Percentiles rank a stretch among this genome's conserved stretches.
Conservation (phyloP, 768 basidiomycete genomes). For the Mycena rosella region DNA sequence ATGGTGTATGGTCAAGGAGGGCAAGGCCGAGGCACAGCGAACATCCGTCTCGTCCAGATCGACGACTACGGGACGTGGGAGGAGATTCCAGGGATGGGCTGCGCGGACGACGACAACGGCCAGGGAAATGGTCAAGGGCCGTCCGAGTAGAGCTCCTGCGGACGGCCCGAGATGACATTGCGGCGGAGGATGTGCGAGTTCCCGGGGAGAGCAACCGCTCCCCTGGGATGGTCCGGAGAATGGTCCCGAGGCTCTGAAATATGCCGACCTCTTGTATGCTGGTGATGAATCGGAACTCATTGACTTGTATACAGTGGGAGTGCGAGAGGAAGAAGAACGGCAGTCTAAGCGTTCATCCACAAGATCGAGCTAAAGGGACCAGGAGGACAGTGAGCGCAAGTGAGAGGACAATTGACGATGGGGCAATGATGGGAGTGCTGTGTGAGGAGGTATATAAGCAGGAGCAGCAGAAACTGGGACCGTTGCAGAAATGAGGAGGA, state of each 20-base stretch:
- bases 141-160: constrained; percentile 4
- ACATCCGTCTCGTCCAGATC: background rate
- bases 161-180: constrained; percentile 16
- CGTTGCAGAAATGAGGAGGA: background rate
- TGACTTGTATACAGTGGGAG: constrained; percentile 19
- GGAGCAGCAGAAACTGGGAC: background rate
- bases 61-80: background rate
- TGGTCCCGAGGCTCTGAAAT: background rate
- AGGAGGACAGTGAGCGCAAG: constrained; percentile 26
- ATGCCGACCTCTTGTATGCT: constrained; percentile 12
- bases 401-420: constrained; percentile 31
- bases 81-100: too few species aligned
- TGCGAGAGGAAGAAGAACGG: background rate
- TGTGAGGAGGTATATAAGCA: constrained; percentile 10
- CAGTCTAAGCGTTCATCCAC: constrained; percentile 13
- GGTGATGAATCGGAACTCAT: constrained; percentile 5
- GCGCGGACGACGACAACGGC: too few species aligned
- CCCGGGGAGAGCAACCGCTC: constrained; percentile 5
- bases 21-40: too few species aligned
- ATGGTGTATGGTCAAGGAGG: background rate
- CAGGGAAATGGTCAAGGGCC: constrained; percentile 15
- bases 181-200: constrained; percentile 3
- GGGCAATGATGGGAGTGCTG: constrained; percentile 38
- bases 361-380: constrained; percentile 32
- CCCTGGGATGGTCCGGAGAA: constrained; percentile 5